Percentiles rank a stretch among this genome's conserved stretches.
Conservation (phyloP, 352 stramenopile genomes). For the Phytopythium boreale region DNA sequence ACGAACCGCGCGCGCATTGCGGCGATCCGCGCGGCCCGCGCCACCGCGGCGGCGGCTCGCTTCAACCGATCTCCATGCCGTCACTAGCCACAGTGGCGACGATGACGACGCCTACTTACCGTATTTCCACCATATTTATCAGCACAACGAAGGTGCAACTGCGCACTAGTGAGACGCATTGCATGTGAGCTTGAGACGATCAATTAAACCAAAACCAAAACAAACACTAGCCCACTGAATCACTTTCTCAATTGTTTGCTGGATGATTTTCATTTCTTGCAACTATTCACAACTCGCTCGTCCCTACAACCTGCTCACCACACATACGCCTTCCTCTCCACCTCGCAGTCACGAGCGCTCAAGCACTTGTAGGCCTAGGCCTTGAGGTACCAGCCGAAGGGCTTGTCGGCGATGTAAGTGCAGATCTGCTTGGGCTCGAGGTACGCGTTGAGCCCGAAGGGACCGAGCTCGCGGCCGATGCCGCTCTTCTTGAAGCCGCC, state of each 20-base stretch:
- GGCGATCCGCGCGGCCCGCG: too few species aligned
- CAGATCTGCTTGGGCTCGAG: conserved; percentile 73
- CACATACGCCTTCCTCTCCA: not conserved
- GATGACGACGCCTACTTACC: too few species aligned
- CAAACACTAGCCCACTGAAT: too few species aligned
- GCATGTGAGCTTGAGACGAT: too few species aligned
- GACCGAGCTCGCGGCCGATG: conserved; percentile 64
- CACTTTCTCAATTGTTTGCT: not conserved
- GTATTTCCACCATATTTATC: too few species aligned
- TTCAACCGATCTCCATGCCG: too few species aligned
- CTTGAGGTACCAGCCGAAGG: conserved; percentile 58
- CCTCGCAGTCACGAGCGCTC: not conserved
- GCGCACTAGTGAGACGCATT: too few species aligned
- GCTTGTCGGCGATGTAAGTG: conserved; percentile 65
- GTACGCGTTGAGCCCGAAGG: conserved; percentile 60
- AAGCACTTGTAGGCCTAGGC: not conserved
- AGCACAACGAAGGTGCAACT: too few species aligned
- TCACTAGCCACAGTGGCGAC: too few species aligned
- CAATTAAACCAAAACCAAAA: too few species aligned
- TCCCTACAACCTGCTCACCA: not conserved
- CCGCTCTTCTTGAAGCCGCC: conserved; percentile 85
- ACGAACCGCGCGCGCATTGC: too few species aligned
- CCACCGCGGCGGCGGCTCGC: too few species aligned
- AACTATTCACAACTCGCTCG: conserved; percentile 1
- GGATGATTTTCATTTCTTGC: not conserved